phyloP scores from a whole-genome alignment of 2,329 filamentous ascomycete species.

The Aspergillus novoparasiticus region DNA sequence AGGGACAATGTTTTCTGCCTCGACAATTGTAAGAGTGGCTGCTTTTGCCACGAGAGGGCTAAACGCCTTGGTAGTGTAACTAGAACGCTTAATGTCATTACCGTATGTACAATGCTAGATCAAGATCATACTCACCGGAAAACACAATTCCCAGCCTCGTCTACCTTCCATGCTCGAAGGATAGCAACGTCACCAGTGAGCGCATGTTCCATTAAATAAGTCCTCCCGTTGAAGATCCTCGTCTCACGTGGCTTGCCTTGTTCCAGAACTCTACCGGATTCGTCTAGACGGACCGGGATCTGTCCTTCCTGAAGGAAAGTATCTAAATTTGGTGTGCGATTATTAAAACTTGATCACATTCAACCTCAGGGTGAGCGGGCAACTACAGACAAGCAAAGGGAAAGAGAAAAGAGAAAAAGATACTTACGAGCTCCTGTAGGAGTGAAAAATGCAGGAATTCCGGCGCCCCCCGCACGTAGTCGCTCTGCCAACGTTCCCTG shows the following conservation, averaged over 20 bases:
- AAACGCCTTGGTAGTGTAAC: constrained; percentile 73
- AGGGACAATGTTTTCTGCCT: constrained; percentile 81
- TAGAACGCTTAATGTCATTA: constrained; percentile 16
- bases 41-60: constrained; percentile 80
- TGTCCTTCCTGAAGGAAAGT: constrained; percentile 44
- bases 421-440: constrained; percentile 68
- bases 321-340: constrained; percentile 20
- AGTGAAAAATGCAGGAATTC: constrained; percentile 80
- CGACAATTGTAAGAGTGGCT: constrained; percentile 75
- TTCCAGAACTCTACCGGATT: constrained; percentile 78
- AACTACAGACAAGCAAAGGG: background rate
- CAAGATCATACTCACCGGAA: constrained; percentile 61
- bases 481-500: constrained; percentile 60
- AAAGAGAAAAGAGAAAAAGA: background rate
- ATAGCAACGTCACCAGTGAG: constrained; percentile 77
- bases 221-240: constrained; percentile 71
- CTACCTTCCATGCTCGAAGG: constrained; percentile 73
- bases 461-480: constrained; percentile 71
- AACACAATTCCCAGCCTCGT: constrained; percentile 75
- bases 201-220: constrained; percentile 76
- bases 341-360: background rate
- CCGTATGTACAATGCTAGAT: background rate
- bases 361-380: background rate
- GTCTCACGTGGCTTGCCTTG: constrained; percentile 69
- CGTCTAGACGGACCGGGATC: constrained; percentile 73